Base-by-base conservation (phyloP, 2,329 filamentous ascomycete genomes). In the Phyllosticta citriasiana region DNA sequence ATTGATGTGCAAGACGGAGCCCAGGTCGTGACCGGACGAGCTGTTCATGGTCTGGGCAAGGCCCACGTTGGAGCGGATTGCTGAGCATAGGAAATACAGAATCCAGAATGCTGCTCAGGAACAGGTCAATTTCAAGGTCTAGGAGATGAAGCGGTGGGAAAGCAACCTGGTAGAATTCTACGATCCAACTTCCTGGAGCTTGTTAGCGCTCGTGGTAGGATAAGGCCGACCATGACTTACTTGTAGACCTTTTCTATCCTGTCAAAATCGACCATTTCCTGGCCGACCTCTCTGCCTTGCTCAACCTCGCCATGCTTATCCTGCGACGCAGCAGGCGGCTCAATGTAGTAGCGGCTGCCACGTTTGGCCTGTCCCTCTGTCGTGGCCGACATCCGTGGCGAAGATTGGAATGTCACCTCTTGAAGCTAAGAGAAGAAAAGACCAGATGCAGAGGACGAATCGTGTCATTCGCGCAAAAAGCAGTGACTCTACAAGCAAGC, bases 41-140 rank as follows among this genome's bases (percentile, higher is more conserved):
- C 72, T 75, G 75, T 96, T 96, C 91, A 96, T 96, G 1, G 91
- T 96, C 76, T 96, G 90, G n/a, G 91, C 89, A 66, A 96, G 85
- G 64, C 91, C 91, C 66, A 96, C 89, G 74, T 95, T 96, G 68
- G 90, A 94, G 58, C 91, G 86, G 69, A 96, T 94, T 63, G 90
- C 91, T 0, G 91, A 94, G 79, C 90, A 94, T 65, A 96, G 82
- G 71, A 96, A 96, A 77, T 96, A 96, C 16, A 96, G 81, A 16
- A 87, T 74, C 91, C 91, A 96, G 74, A 96, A 93, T 30, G 91
- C 89, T 82, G 64, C 24, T 40, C 50, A 59, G 4, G 25, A n/a
- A 24, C 47, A 60, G 14, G 62, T 53, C 53, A 40, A 19, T 63
- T 24, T 8, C 12, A 26, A 50, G 26, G 16, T 19, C 19, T n/a